Percentiles rank a stretch among this genome's conserved stretches.
Conservation (phyloP, 441 rosid species). For the Pelargonium citronellum region DNA sequence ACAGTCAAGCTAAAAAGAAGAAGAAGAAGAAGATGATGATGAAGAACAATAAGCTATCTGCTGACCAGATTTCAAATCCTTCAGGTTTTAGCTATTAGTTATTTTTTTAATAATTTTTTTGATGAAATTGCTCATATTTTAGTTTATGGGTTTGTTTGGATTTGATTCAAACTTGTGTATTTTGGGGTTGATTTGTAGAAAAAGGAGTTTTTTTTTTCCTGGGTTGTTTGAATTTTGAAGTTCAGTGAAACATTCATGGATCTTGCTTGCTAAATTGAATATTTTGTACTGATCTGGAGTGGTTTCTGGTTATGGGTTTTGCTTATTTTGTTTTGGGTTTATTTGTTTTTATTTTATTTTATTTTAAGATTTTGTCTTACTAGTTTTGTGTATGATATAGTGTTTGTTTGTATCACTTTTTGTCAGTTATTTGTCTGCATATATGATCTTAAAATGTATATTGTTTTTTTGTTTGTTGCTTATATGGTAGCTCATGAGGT, state of each 20-base stretch:
- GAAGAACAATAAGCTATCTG: constrained; percentile 16
- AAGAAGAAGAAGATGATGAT: constrained; percentile 38
- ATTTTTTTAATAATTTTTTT: neutral
- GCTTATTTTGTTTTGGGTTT: neutral
- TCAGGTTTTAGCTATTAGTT: constrained; percentile 34
- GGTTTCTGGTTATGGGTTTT: neutral
- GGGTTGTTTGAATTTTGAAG: neutral
- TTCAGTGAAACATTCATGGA: neutral
- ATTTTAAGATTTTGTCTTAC: neutral
- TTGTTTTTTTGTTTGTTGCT: too few species aligned
- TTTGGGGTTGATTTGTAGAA: neutral
- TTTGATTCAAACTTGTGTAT: constrained; percentile 1
- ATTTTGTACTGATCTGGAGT: neutral
- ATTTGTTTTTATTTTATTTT: neutral
- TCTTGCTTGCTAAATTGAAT: neutral
- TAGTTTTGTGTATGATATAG: neutral
- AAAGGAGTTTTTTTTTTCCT: neutral
- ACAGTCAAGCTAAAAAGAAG: constrained; percentile 30
- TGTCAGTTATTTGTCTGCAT: neutral
- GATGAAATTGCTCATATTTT: neutral
- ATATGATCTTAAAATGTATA: neutral
- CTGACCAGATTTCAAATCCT: constrained; percentile 39
- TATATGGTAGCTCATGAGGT: too few species aligned
- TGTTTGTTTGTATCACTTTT: neutral
- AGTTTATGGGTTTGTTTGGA: constrained; percentile 13